These are phyloP conservation scores for Ustilago loliicola DNA, from an alignment of 1,284 basidiomycete species.

Conservation along the genomic window DNA sequence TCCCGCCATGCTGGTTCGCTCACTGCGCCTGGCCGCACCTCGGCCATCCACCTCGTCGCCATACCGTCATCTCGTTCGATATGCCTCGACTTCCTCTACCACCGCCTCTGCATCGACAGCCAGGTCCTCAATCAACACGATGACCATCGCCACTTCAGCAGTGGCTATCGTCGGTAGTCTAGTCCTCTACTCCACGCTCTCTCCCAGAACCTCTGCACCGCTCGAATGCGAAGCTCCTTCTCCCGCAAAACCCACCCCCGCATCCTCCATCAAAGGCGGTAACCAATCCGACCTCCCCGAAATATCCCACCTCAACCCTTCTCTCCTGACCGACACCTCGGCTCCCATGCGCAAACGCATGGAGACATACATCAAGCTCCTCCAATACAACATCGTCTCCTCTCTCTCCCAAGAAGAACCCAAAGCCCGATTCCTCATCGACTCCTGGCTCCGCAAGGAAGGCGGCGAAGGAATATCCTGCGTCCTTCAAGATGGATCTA, in stretches of 20 bases:
- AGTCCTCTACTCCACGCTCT: constrained; percentile 22
- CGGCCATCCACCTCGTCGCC: constrained; percentile 12
- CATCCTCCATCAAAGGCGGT: constrained; percentile 47
- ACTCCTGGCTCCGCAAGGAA: constrained; percentile 85
- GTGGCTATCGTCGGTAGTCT: constrained; percentile 25
- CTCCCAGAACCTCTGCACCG: constrained; percentile 12
- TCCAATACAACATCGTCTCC: constrained; percentile 86
- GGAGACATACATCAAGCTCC: constrained; percentile 81
- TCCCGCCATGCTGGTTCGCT: constrained; percentile 29
- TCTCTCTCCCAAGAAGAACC: constrained; percentile 83
- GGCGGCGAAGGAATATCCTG: constrained; percentile 91
- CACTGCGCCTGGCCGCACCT: constrained; percentile 30
- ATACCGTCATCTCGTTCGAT: constrained; percentile 16
- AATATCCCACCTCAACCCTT: constrained; percentile 59
- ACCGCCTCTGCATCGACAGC: constrained; percentile 20
- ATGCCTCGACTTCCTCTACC: constrained; percentile 21
- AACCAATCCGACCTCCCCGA: constrained; percentile 61
- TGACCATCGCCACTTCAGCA: constrained; percentile 18
- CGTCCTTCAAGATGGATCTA: constrained; percentile 80
- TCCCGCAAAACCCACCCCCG: constrained; percentile 37
- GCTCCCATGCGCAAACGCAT: constrained; percentile 77
- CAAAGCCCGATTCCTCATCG: constrained; percentile 80
- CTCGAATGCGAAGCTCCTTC: constrained; percentile 38
- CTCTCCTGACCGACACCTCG: constrained; percentile 49
- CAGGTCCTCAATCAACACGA: constrained; percentile 5